Evolutionary conservation across 352 stramenopile species (phyloP).

Genomic region (Pythium plurisporium): DNA sequence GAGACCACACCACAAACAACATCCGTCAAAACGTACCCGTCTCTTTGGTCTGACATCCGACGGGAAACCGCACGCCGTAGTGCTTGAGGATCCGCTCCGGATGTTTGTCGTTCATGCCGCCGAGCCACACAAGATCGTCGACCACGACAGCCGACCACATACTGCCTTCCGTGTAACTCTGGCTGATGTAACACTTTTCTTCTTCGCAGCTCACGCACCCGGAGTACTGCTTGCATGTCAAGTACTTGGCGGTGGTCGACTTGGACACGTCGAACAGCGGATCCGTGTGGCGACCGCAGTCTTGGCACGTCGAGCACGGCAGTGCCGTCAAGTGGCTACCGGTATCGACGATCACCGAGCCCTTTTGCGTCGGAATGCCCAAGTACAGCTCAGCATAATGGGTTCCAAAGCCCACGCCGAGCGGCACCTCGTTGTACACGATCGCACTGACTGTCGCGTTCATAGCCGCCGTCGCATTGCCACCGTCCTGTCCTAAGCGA

Average conservation of each 20-base stretch:
- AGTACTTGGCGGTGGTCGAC: conserved; percentile 69
- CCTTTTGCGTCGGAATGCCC: conserved; percentile 69
- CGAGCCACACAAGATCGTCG: conserved; percentile 77
- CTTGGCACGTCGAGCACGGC: conserved; percentile 63
- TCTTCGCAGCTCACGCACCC: conserved; percentile 51
- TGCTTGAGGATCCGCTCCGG: conserved; percentile 45
- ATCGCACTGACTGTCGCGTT: conserved; percentile 25
- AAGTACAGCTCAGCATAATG: conserved; percentile 84
- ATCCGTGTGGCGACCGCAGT: conserved; percentile 72
- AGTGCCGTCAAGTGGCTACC: conserved; percentile 78
- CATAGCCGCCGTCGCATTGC: not conserved
- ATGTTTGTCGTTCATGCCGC: conserved; percentile 45
- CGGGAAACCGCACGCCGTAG: conserved; percentile 68
- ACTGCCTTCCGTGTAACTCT: conserved; percentile 87
- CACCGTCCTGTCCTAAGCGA: conserved; percentile 23
- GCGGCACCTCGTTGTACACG: conserved; percentile 51
- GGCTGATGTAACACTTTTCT: conserved; percentile 65
- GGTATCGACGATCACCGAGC: conserved; percentile 84
- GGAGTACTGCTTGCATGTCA: conserved; percentile 51
- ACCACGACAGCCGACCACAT: conserved; percentile 82
- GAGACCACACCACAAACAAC: too few species aligned
- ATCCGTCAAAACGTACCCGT: conserved; percentile 40
- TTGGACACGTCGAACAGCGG: conserved; percentile 67
- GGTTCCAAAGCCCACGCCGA: conserved; percentile 71
- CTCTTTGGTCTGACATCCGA: conserved; percentile 80